A percentile compares a stretch with the other conserved stretches of the same genome.
These are phyloP conservation scores for Hamamelis virginiana DNA, from an alignment of 164 flowering plant genomes.

Conservation along the genomic window DNA sequence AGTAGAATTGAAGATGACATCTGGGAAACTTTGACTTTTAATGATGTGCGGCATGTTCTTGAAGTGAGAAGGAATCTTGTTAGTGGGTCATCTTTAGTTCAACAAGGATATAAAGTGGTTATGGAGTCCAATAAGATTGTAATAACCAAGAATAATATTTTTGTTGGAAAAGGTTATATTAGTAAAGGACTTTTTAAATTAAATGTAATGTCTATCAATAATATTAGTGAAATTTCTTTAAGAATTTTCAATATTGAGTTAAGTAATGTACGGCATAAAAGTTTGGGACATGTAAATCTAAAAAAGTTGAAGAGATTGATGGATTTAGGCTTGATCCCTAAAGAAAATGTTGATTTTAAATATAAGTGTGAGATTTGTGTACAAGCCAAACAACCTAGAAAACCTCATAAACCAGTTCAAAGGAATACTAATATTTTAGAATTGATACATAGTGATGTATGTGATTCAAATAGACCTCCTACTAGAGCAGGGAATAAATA, in stretches of 20 bases:
- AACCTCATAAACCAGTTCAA: background rate
- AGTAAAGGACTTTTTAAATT: slow-evolving; percentile 6
- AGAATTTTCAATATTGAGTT: slow-evolving; percentile 1
- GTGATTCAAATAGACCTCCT: background rate
- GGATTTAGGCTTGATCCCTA: background rate
- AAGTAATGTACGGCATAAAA: background rate
- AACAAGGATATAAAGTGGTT: slow-evolving; percentile 3
- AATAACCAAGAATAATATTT: slow-evolving; percentile 6
- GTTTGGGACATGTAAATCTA: slow-evolving; percentile 4
- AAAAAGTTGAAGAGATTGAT: background rate
- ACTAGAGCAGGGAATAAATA: background rate
- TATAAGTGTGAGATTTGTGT: slow-evolving; percentile 1
- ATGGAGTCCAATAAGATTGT: slow-evolving; percentile 2
- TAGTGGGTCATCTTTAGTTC: slow-evolving; percentile 1
- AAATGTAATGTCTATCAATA: background rate
- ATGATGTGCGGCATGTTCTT: background rate
- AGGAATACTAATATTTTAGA: background rate
- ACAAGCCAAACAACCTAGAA: background rate
- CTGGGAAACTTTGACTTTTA: background rate
- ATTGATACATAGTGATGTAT: background rate
- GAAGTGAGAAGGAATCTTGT: slow-evolving; percentile 4
- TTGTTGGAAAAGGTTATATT: slow-evolving; percentile 15
- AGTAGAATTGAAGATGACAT: slow-evolving; percentile 8
- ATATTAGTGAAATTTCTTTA: background rate
- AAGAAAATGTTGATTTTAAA: background rate